These are phyloP conservation scores for Gardenia jasminoides DNA, from an alignment of 257 asterid genomes.

Conservation along the genomic window DNA sequence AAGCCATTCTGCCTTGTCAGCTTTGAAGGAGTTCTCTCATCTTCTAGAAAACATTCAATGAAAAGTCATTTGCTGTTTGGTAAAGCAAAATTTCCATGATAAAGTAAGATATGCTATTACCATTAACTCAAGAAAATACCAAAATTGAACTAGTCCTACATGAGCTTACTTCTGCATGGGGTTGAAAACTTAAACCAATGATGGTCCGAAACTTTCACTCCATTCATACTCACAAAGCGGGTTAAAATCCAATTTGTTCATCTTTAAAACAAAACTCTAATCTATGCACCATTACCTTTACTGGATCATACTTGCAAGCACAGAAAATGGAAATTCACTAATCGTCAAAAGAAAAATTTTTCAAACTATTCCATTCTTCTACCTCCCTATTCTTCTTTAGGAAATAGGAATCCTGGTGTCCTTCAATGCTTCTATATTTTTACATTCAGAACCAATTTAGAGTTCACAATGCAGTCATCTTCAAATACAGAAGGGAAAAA, in stretches of 20 bases:
- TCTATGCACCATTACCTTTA: too few relatives aligned
- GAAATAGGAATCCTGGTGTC: neutral
- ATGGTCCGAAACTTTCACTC: neutral
- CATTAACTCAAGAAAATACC: neutral
- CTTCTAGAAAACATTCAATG: conserved; percentile 32
- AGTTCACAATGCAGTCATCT: neutral
- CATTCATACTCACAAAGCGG: neutral
- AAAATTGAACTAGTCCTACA: neutral
- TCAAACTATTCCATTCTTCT: neutral
- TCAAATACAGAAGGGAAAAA: neutral
- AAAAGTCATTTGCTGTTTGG: conserved; percentile 10
- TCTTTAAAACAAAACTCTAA: neutral
- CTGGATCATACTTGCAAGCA: too few relatives aligned
- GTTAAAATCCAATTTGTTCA: neutral
- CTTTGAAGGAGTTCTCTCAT: conserved; percentile 56
- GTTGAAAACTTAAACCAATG: neutral
- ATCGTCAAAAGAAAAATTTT: neutral
- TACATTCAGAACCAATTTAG: neutral
- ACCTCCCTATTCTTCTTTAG: neutral
- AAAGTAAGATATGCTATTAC: conserved; percentile 12
- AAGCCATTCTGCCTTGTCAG: conserved; percentile 33
- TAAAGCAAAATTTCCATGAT: conserved; percentile 6
- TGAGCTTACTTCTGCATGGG: neutral
- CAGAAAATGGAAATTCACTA: too few relatives aligned
- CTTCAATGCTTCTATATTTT: neutral